A percentile compares a stretch with the other conserved stretches of the same genome.
These are phyloP conservation scores for Monilinia polystroma DNA, from an alignment of 2,329 filamentous ascomycete species.

Conservation along the genomic window DNA sequence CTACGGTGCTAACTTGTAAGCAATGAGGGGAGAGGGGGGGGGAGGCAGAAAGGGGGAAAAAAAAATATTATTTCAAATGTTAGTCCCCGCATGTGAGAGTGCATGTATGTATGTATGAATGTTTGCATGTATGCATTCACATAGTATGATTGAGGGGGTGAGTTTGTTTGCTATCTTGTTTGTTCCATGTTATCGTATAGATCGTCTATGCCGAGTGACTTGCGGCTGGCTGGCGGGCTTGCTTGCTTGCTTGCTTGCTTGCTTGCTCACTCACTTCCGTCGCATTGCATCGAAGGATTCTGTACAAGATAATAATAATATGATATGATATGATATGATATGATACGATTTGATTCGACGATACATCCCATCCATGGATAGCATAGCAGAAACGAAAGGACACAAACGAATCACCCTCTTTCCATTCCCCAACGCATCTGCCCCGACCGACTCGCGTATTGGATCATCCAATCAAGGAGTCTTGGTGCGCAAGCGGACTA, in stretches of 20 bases:
- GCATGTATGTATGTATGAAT: background rate
- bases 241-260: background rate
- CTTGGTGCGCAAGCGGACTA: background rate
- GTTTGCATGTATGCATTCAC: background rate
- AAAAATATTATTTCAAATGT: background rate
- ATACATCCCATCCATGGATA: background rate
- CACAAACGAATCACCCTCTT: background rate
- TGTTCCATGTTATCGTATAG: background rate
- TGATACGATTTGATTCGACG: no score
- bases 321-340: background rate
- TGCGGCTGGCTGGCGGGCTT: background rate
- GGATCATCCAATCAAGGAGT: background rate
- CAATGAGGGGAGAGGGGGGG: slow-evolving; percentile 4
- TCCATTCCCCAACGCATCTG: background rate
- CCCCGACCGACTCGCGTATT: background rate
- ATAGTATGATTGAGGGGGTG: no score
- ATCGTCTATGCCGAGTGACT: background rate
- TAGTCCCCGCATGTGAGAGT: background rate
- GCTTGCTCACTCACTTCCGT: slow-evolving; percentile 6
- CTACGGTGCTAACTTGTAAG: background rate
- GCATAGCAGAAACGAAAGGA: background rate
- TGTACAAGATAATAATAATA: background rate
- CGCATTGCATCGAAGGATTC: slow-evolving; percentile 5
- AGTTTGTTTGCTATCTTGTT: background rate
- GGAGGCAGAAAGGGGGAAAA: background rate